Evolutionary conservation across 78 protist species (phyloP), one percentile per base, ranked within the genome.

Genomic region (Mantamonas sphyraenae): DNA sequence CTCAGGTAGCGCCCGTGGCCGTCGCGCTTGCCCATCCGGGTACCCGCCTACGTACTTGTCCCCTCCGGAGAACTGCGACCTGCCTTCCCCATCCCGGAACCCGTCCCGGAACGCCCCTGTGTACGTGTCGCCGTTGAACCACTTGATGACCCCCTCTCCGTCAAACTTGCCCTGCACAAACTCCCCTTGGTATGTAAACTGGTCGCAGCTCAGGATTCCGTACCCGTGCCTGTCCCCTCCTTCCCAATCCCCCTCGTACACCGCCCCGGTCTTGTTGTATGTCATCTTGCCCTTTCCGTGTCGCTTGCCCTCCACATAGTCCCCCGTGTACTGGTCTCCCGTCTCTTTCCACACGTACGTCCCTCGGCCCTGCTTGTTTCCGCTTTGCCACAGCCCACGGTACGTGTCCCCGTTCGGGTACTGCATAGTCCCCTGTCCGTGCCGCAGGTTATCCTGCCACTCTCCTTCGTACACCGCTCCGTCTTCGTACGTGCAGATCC

Each of bases 261-360:
- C 57, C 22, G 30, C 57, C 30, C 57, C 30, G 57, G n/a, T n/a
- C n/a, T 22, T 22, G 16, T 35, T 22, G 22, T 51, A 51, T 22
- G 57, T 51, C 30, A 24, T 24, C 57, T 51, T 22, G 30, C 57
- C 57, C 10, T 59, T 19, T 14, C 64, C 64, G n/a, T 59, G 47
- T 14, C 10, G 10, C 64, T 59, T 59, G 16, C n/a, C 64, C 33
- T 59, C 37, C 64, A 24, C 22, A 22, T 22, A 51, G 57, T 51
- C 57, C 22, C 57, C 57, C 22, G 57, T 51, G 57, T 51, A 51
- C 57, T 51, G n/a, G n/a, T n/a, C n/a, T n/a, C n/a, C n/a, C n/a
- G n/a, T n/a, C n/a, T n/a, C n/a, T n/a, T n/a, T n/a, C n/a, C n/a
- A n/a, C n/a, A n/a, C n/a, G n/a, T n/a, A n/a, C n/a, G n/a, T n/a